These are phyloP conservation scores for Prorocentrum cordatum DNA, from an alignment of 169 alveolate species.

Conservation along the genomic window DNA sequence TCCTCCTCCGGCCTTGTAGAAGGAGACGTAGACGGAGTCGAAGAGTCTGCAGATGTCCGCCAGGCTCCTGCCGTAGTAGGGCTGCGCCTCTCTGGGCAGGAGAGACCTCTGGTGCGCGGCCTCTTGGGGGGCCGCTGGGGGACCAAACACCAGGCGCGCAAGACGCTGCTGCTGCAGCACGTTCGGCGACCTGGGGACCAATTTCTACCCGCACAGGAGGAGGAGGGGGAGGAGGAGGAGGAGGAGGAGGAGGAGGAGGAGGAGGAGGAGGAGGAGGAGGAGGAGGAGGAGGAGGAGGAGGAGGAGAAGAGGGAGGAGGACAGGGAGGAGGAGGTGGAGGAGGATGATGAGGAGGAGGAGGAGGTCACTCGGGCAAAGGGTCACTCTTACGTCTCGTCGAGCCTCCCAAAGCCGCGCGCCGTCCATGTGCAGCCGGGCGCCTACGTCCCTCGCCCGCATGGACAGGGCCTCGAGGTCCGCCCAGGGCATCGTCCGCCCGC, in stretches of 20 bases:
- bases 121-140: neutral
- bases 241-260: neutral
- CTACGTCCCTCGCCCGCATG: neutral
- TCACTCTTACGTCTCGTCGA: neutral
- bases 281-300: no score
- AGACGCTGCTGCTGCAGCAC: neutral
- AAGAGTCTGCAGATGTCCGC: neutral
- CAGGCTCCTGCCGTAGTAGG: neutral
- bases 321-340: no score
- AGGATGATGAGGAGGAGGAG: no score
- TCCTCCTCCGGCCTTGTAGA: constrained; percentile 9
- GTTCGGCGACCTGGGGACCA: no score
- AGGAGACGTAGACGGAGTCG: constrained; percentile 6
- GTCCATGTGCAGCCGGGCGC: constrained; percentile 55
- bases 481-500: constrained; percentile 19
- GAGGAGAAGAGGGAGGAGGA: no score
- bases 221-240: neutral
- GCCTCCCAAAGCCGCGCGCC: constrained; percentile 31
- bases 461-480: neutral
- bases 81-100: neutral
- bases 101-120: no score
- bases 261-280: neutral
- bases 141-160: neutral
- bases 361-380: neutral
- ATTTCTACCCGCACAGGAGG: neutral